phyloP scores from a whole-genome alignment of 139 green algal species.

The Pleodorina starrii region DNA sequence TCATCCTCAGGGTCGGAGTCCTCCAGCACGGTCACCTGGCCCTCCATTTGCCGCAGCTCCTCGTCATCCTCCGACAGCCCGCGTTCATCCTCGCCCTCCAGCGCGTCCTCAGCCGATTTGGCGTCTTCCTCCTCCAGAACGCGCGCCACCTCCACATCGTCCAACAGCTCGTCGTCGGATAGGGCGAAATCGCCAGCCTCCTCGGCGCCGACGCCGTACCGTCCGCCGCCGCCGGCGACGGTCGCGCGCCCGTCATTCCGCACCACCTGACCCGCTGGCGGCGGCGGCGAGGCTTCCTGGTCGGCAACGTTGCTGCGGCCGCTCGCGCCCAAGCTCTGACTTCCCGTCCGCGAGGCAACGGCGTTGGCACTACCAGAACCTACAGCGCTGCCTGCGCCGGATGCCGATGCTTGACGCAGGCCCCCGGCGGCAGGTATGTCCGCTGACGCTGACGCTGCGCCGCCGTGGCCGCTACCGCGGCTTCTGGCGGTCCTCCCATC shows the following conservation, averaged over 20 bases:
- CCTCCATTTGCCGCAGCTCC: not conserved
- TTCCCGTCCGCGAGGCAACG: not conserved
- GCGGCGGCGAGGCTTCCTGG: too few relatives aligned
- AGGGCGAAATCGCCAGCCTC: not conserved
- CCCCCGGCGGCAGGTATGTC: too few relatives aligned
- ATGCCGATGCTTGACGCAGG: not conserved
- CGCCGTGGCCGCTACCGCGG: not conserved
- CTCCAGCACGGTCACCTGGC: not conserved
- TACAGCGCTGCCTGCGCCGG: too few relatives aligned
- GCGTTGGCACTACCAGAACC: too few relatives aligned
- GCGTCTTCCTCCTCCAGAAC: slow-evolving; percentile 22
- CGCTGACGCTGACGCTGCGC: not conserved
- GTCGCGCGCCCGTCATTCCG: too few relatives aligned
- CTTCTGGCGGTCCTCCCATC: not conserved
- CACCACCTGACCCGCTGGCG: too few relatives aligned
- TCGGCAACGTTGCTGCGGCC: too few relatives aligned
- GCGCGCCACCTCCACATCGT: slow-evolving; percentile 16
- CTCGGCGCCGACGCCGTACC: not conserved
- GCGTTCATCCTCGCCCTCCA: not conserved
- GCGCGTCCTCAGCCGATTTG: not conserved
- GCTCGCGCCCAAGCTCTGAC: too few relatives aligned
- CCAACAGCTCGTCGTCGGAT: not conserved
- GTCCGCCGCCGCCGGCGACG: not conserved
- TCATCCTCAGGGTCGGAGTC: not conserved
- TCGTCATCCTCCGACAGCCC: not conserved